phyloP scores from a whole-genome alignment of 495 filamentous ascomycete species.

The Penicillium pancosmium region DNA sequence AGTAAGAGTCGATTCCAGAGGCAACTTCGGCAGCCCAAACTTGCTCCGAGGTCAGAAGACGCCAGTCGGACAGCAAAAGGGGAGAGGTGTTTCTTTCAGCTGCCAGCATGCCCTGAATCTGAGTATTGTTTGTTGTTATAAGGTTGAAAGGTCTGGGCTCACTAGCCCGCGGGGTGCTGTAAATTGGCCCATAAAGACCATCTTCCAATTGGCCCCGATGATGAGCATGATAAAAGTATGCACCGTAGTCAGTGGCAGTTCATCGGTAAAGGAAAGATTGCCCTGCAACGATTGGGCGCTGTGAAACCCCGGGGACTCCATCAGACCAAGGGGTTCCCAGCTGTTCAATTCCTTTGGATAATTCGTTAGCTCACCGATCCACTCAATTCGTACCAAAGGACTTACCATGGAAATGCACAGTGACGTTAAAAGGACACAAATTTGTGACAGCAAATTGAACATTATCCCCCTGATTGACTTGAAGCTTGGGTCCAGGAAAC shows the following conservation, averaged over 20 bases:
- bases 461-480: constrained; percentile 62
- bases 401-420: constrained; percentile 57
- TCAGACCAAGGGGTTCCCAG: constrained; percentile 51
- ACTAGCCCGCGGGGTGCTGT: constrained; percentile 39
- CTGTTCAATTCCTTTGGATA: constrained; percentile 38
- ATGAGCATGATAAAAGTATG: constrained; percentile 56
- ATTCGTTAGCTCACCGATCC: neutral
- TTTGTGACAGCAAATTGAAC: constrained; percentile 64
- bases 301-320: constrained; percentile 55
- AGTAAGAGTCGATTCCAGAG: constrained; percentile 43
- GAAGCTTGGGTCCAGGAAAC: constrained; percentile 60
- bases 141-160: constrained; percentile 47
- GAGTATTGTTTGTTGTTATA: constrained; percentile 41
- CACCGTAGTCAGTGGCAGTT: constrained; percentile 33
- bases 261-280: constrained; percentile 53
- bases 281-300: constrained; percentile 48
- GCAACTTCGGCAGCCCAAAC: constrained; percentile 40
- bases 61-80: constrained; percentile 59
- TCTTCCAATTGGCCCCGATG: constrained; percentile 54
- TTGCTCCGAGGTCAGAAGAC: constrained; percentile 51
- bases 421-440: constrained; percentile 53
- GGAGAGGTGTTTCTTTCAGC: constrained; percentile 49
- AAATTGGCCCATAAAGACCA: constrained; percentile 56
- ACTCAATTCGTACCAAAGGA: neutral
- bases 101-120: constrained; percentile 45